These are phyloP conservation scores for Talaromyces thailandensis DNA, from an alignment of 495 filamentous ascomycete genomes.

Conservation along the genomic window DNA sequence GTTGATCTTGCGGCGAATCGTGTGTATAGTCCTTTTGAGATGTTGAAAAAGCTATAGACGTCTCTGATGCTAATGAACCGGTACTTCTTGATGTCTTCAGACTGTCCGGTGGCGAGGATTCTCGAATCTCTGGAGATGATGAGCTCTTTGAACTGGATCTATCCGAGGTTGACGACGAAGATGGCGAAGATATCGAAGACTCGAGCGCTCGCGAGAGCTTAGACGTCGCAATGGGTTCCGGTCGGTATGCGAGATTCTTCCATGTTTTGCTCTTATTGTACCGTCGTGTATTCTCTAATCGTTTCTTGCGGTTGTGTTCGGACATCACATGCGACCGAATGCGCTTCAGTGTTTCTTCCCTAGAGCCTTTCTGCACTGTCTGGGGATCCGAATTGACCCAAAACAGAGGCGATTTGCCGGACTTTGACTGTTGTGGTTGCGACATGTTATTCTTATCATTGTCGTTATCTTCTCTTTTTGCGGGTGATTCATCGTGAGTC, in stretches of 20 bases:
- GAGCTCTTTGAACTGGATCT: constrained; percentile 1
- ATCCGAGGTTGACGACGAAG: not conserved
- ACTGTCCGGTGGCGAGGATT: not conserved
- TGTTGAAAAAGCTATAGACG: not conserved
- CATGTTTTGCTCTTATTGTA: constrained; percentile 34
- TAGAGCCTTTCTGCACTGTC: constrained; percentile 29
- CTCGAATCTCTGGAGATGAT: not conserved
- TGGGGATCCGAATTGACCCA: constrained; percentile 38
- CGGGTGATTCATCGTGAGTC: not conserved
- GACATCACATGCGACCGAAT: constrained; percentile 45
- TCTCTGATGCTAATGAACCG: not conserved
- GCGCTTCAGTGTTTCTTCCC: constrained; percentile 38
- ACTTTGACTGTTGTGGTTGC: not conserved
- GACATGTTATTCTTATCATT: not conserved
- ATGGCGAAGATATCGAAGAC: constrained; percentile 1
- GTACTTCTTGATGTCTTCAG: not conserved
- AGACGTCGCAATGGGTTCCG: constrained; percentile 7
- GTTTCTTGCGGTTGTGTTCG: constrained; percentile 41
- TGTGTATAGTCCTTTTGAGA: not conserved
- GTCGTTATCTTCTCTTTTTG: not conserved
- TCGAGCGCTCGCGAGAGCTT: not conserved
- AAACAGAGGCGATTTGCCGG: constrained; percentile 27
- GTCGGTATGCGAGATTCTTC: constrained; percentile 34
- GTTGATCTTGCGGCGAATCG: not conserved
- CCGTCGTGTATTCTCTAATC: constrained; percentile 33